Evolutionary conservation across 2,329 filamentous ascomycete genomes (phyloP), one percentile per base, ranked within the genome.

Genomic region (Berkeleyomyces rouxiae): DNA sequence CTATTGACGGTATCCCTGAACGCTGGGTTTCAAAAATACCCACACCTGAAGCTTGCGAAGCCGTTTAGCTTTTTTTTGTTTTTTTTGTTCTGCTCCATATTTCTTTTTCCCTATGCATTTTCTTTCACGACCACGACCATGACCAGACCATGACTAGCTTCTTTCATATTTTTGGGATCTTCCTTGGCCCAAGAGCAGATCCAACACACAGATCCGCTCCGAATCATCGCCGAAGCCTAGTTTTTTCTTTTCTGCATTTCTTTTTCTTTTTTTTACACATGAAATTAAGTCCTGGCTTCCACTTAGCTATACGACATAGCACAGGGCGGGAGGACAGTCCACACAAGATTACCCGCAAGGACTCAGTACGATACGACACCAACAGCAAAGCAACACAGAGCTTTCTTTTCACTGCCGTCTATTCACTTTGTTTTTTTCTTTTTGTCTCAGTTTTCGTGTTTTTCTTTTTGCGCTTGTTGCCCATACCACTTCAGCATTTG

Each of bases 1-100:
- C 79, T 44, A 67, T 76, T 43, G 78, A 83, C 65, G 83, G 83
- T 37, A 77, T 85, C 42, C 83, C 83, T 23, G 73, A 76, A 23
- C 75, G 83, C 67, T 86, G 82, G 82, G 74, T 82, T 53, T 47
- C 58, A 6, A 58, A 36, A 39, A 31, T 59, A 7, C 39, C 47
- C 7, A 40, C 33, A 3, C 23, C 23, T 23, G 47, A 60, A 10
- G 11, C 37, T 58, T 11, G 31, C 43, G 58, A 3, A 2, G n/a
- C 31, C 10, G 33, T 40, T 9, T 59, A 36, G 58, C 13, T 53
- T 37, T 31, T 42, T 51, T n/a, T 31, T 3, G 16, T 58, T 42
- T 58, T 58, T 57, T 61, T 43, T 33, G 40, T n/a, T 46, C 49
- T 42, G 7, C 16, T 42, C 51, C 42, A 6, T 51, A 7, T 43